A percentile compares a stretch with the other conserved stretches of the same genome.
Evolutionary conservation across 2,329 filamentous ascomycete genomes (phyloP).

Genomic region (Penicillium griseofulvum): DNA sequence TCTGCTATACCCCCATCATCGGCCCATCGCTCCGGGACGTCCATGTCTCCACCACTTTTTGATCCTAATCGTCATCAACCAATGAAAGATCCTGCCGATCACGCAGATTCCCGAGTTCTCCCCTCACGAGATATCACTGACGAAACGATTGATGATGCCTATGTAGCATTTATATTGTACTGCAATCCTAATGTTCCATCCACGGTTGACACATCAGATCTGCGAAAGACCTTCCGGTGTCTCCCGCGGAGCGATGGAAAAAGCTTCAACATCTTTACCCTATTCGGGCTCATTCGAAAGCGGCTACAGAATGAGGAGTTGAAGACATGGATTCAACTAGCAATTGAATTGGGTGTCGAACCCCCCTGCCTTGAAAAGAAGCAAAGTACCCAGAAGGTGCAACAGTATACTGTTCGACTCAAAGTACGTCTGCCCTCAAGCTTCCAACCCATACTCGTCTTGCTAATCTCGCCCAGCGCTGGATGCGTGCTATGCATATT

Average conservation of each 20-base stretch:
- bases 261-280: constrained; percentile 71
- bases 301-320: constrained; percentile 72
- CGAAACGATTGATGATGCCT: constrained; percentile 74
- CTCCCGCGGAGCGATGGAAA: constrained; percentile 88
- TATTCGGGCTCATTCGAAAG: constrained; percentile 77
- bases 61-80: constrained; percentile 31
- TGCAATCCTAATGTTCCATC: constrained; percentile 79
- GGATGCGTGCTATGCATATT: constrained; percentile 96
- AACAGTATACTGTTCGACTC: constrained; percentile 87
- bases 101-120: constrained; percentile 52
- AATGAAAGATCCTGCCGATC: constrained; percentile 34
- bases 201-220: constrained; percentile 66
- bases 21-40: constrained; percentile 33
- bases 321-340: constrained; percentile 89
- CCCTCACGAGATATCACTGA: constrained; percentile 68
- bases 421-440: constrained; percentile 60
- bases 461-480: constrained; percentile 58
- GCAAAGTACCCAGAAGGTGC: constrained; percentile 87
- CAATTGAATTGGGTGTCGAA: constrained; percentile 82
- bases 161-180: constrained; percentile 80
- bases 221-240: constrained; percentile 72
- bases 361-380: constrained; percentile 77
- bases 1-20: constrained; percentile 28
- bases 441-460: background rate
- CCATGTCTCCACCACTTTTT: constrained; percentile 42